Evolutionary conservation across 345 rosid species (phyloP).

Genomic region (Sonneratia caseolaris): DNA sequence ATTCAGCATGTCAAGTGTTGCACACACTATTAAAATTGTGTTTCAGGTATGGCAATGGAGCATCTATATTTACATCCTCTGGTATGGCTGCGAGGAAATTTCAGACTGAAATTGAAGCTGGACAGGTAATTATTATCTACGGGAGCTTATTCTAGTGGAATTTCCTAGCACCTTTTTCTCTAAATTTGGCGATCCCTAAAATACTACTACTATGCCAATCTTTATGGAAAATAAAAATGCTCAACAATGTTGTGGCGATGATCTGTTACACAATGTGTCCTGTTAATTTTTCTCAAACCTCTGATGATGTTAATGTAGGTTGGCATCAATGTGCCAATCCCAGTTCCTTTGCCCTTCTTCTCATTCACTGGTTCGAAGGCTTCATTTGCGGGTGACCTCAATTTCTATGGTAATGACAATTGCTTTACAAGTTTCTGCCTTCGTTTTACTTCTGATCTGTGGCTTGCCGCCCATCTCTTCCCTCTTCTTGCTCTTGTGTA

Average conservation of each 20-base stretch:
- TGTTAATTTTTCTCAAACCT: background rate
- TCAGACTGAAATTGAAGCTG: constrained; percentile 89
- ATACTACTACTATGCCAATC: no score
- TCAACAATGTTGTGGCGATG: background rate
- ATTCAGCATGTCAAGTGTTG: background rate
- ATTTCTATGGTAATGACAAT: constrained; percentile 66
- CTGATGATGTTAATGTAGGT: constrained; percentile 30
- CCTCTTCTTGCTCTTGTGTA: background rate
- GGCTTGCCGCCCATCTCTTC: background rate
- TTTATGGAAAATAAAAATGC: no score
- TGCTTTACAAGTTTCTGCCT: background rate
- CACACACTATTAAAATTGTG: background rate
- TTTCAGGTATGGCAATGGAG: constrained; percentile 89
- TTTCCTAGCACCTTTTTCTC: background rate
- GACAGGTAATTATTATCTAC: constrained; percentile 49
- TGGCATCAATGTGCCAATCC: constrained; percentile 95
- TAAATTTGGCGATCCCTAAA: no score
- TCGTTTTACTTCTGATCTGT: background rate
- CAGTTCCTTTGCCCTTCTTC: constrained; percentile 94
- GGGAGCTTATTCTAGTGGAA: background rate
- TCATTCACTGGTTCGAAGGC: constrained; percentile 93
- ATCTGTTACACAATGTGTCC: background rate
- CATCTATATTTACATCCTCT: constrained; percentile 78
- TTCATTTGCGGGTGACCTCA: constrained; percentile 91
- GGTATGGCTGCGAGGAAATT: constrained; percentile 95